Evolutionary conservation across 2,329 filamentous ascomycete species (phyloP), one percentile per base, ranked within the genome.

Genomic region (Penicillium sp.): DNA sequence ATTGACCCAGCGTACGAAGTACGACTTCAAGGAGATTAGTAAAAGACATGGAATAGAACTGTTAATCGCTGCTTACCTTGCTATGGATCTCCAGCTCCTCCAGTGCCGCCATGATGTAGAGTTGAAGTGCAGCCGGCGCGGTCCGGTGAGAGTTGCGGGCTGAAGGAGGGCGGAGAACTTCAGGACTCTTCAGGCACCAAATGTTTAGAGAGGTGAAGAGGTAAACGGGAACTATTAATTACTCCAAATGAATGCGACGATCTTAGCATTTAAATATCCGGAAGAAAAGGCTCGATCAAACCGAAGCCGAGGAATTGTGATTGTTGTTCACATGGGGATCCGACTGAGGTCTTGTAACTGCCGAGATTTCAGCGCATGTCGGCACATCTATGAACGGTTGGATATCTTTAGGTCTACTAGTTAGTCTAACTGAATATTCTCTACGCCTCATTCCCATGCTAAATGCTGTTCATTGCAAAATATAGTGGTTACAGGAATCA

Each of bases 61-160:
- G 37, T 43, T 28, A 9, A 9, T 23, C 23, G 32, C n/a, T 31
- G n/a, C 77, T 61, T 80, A 93, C 92, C 84, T 95, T 95, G 83
- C 90, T 95, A 73, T 96, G 92, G 60, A 98, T 89, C 72, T 97
- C 89, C 61, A 98, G 80, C 75, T 95, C 89, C 77, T 98, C 93
- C 78, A 97, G 95, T 67, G 88, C 89, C 52, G 89, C 90, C 91
- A 95, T 95, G 50, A 42, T 58, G 40, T 35, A 18, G 33, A 31
- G 41, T 24, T 25, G 25, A 41, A 31, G 41, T 51, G 50, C 33
- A 55, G 49, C 55, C 55, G 57, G 53, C 46, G 46, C 48, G 47
- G 10, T 28, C 45, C 38, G 42, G 49, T 49, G 42, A 23, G 52
- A 57, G 55, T 51, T 55, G 58, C 52, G 56, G 56, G 57, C 52